phyloP scores from a whole-genome alignment of 306 rosid species.

The Canavalia gladiata region DNA sequence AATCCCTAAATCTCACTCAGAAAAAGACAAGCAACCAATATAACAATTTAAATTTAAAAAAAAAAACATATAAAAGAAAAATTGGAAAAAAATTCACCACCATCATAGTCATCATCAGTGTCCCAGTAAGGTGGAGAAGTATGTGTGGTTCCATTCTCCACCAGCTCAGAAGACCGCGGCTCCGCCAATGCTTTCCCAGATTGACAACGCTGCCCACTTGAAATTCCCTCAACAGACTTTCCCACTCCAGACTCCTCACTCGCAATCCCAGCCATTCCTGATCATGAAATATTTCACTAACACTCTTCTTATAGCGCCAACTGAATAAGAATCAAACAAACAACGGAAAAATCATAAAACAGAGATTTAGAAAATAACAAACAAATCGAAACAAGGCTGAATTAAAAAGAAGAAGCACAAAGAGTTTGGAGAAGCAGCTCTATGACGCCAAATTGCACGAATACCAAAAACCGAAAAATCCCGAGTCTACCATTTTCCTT shows the following conservation, averaged over 20 bases:
- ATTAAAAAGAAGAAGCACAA: conserved; percentile 25
- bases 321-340: conserved; percentile 42
- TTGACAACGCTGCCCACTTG: conserved; percentile 81
- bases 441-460: conserved; percentile 46
- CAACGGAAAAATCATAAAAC: conserved; percentile 45
- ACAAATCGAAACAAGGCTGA: conserved; percentile 29
- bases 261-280: conserved; percentile 83
- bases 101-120: conserved; percentile 85
- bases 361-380: conserved; percentile 19
- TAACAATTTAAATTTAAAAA: neutral
- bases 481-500: neutral
- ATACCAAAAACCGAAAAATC: conserved; percentile 36
- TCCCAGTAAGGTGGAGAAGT: conserved; percentile 97
- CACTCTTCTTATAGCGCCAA: conserved; percentile 53
- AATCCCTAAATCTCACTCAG: conserved; percentile 34
- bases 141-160: conserved; percentile 90
- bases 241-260: conserved; percentile 86
- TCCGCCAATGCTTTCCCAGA: conserved; percentile 92
- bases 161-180: conserved; percentile 96
- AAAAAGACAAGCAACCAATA: conserved; percentile 13
- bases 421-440: conserved; percentile 50
- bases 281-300: conserved; percentile 56
- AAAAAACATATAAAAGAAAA: neutral
- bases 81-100: conserved; percentile 59
- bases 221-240: conserved; percentile 74